Evolutionary conservation across 2,329 filamentous ascomycete genomes (phyloP).

Genomic region (Aspergillus pseudoviridinutans): DNA sequence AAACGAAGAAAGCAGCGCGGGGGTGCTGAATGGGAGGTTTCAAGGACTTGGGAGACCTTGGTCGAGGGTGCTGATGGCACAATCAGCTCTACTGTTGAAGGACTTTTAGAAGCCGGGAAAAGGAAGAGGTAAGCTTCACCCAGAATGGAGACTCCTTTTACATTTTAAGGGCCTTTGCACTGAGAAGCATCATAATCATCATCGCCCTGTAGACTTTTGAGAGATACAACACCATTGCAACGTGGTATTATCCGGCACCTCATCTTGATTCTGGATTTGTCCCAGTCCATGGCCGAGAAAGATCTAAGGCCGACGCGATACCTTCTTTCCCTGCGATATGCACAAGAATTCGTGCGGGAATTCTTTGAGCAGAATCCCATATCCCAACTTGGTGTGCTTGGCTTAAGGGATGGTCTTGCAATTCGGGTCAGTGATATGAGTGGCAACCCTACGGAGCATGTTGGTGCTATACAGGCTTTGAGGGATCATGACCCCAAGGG

Average conservation of each 20-base stretch:
- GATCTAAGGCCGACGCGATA: conserved; percentile 87
- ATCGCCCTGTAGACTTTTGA: conserved; percentile 60
- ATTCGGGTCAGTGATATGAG: conserved; percentile 82
- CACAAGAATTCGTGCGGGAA: conserved; percentile 82
- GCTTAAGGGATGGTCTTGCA: conserved; percentile 88
- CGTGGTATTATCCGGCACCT: conserved; percentile 97
- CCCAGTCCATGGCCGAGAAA: conserved; percentile 90
- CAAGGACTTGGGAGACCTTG: conserved; percentile 61
- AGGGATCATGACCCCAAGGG: conserved; percentile 66
- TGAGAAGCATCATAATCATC: conserved; percentile 9
- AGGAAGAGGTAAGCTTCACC: conserved; percentile 56
- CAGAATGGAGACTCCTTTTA: not conserved
- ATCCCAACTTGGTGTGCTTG: conserved; percentile 86
- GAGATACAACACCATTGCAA: conserved; percentile 92
- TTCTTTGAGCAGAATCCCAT: conserved; percentile 99
- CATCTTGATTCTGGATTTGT: conserved; percentile 86
- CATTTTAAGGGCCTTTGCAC: conserved; percentile 4
- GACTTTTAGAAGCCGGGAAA: conserved; percentile 76
- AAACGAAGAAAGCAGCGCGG: conserved; percentile 38
- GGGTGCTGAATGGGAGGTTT: conserved; percentile 45
- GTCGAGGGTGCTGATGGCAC: conserved; percentile 76
- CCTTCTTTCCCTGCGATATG: conserved; percentile 75
- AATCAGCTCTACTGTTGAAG: conserved; percentile 67
- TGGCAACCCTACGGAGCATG: conserved; percentile 85
- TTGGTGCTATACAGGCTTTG: conserved; percentile 68